Percentiles rank a stretch among this genome's conserved stretches.
phyloP scores from a whole-genome alignment of 257 asterid genomes.

The Linaria vulgaris region DNA sequence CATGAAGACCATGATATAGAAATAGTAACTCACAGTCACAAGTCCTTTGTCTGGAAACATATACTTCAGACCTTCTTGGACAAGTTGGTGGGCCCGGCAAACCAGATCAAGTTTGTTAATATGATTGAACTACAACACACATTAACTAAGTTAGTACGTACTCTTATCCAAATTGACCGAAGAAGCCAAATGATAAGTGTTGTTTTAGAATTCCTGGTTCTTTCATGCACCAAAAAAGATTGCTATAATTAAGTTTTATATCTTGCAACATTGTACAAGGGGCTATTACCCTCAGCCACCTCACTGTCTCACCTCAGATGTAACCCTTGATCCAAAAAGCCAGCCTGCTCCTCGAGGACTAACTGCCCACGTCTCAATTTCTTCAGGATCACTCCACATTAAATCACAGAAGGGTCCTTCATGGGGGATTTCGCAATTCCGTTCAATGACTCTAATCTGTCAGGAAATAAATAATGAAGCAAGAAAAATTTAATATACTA shows the following conservation, averaged over 20 bases:
- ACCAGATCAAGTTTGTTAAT: conserved; percentile 92
- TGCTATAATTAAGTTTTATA: not conserved
- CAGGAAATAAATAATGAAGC: conserved; percentile 15
- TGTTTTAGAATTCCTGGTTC: not conserved
- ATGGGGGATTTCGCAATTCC: conserved; percentile 96
- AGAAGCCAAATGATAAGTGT: conserved; percentile 1
- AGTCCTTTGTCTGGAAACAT: conserved; percentile 99
- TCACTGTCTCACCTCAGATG: conserved; percentile 68
- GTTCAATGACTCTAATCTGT: conserved; percentile 89
- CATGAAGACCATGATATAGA: conserved; percentile 6
- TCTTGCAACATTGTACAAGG: not conserved
- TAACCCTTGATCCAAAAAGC: conserved; percentile 98
- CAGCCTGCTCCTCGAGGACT: conserved; percentile 99
- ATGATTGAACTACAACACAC: conserved; percentile 78
- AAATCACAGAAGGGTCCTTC: conserved; percentile 99
- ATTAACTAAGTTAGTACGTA: conserved; percentile 17
- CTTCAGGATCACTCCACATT: conserved; percentile 99
- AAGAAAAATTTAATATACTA: conserved; percentile 1
- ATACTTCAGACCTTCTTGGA: conserved; percentile 96
- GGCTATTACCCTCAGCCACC: not conserved
- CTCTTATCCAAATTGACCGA: not conserved
- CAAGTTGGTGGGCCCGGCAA: conserved; percentile 99
- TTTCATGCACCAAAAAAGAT: not conserved
- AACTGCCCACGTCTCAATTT: conserved; percentile 99
- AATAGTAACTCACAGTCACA: conserved; percentile 77